Evolutionary conservation across 805 yeast species (phyloP), one percentile per base, ranked within the genome.

Genomic region (Naumovozyma dairenensis): DNA sequence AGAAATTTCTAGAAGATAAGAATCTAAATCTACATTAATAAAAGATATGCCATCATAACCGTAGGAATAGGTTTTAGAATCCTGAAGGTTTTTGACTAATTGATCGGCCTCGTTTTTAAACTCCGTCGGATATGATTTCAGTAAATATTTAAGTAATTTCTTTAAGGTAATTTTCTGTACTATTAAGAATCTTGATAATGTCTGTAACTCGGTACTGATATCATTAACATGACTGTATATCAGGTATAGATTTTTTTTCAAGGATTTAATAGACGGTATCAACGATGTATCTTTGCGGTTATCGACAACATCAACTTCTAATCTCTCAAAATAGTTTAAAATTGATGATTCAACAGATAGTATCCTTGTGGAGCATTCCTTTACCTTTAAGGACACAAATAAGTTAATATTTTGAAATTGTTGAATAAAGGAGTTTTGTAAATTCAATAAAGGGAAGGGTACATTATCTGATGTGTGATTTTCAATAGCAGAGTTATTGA

Each of bases 141-240:
- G 28, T 14, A 55, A 68, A 49, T 76, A 76, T 55, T 77, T 75
- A 45, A 75, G 66, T 36, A 77, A 63, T 56, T 77, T 77, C 45
- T 69, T 65, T 10, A 72, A 50, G 7, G 81, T 82, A 20, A 77
- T 66, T 49, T 73, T 75, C 46, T 77, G 84, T 28, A 77, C 58
- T 20, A 74, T 53, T 14, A 76, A 64, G 45, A 69, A 77, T 38
- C 76, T 65, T 25, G 77, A 65, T 27, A 77, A 52, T 40, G 71
- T 67, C 39, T 73, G 74, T 32, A 75, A 53, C 29, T 65, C 68
- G 19, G 40, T 40, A 31, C 46, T 55, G 28, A 56, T 51, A 28
- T 37, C 38, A 22, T 45, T 44, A 16, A 53, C 33, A 27, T 49
- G 48, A 7, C 14, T 10, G 26, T 10, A 24, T 7, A 24, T 12